Percentiles rank a stretch among this genome's conserved stretches.
Conservation (phyloP, 495 filamentous ascomycete genomes). For the Xylaria cubensis region DNA sequence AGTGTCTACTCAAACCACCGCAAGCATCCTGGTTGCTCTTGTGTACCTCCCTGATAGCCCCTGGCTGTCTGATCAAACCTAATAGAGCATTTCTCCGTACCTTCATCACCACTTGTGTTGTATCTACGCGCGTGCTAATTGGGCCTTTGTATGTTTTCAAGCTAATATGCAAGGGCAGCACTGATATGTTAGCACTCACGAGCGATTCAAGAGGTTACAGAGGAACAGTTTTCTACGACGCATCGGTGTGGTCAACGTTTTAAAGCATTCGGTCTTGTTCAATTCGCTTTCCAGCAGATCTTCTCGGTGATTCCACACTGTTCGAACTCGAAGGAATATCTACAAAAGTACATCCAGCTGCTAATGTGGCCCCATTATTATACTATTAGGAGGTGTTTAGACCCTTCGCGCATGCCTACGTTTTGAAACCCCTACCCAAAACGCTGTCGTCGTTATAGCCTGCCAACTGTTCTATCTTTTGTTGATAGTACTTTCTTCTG, state of each 20-base stretch:
- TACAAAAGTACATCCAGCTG: neutral
- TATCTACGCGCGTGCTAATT: neutral
- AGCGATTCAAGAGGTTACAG: neutral
- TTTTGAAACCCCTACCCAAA: neutral
- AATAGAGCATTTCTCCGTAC: constrained; percentile 22
- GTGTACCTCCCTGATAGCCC: constrained; percentile 19
- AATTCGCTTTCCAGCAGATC: neutral
- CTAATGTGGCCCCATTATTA: no score
- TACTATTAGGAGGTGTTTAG: no score
- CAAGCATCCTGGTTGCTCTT: constrained; percentile 14
- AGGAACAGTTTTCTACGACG: neutral
- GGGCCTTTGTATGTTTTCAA: neutral
- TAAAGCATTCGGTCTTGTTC: neutral
- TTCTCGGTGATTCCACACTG: neutral
- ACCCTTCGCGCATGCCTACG: neutral
- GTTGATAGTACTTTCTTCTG: neutral
- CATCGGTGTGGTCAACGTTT: neutral
- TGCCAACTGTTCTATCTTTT: constrained; percentile 3
- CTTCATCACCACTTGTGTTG: neutral
- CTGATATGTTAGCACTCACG: neutral
- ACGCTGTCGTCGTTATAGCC: neutral
- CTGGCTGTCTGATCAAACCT: constrained; percentile 19
- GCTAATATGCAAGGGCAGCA: neutral
- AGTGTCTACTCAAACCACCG: neutral
- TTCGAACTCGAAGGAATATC: neutral